phyloP scores from a whole-genome alignment of 2,329 filamentous ascomycete genomes.

The Colletotrichum liriopes region DNA sequence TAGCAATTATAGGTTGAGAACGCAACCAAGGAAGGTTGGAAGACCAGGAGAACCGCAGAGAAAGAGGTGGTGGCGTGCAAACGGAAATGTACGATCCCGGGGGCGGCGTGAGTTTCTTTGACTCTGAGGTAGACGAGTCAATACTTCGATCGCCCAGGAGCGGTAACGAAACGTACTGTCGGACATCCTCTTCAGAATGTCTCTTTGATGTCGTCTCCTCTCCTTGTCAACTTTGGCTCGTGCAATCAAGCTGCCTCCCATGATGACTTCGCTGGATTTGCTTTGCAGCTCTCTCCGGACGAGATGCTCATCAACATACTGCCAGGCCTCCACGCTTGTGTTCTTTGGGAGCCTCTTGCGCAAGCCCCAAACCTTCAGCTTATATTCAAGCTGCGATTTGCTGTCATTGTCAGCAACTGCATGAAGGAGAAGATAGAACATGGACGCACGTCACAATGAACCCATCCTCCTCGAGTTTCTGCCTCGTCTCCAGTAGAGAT shows the following conservation, averaged over 20 bases:
- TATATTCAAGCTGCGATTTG: constrained; percentile 27
- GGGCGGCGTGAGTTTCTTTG: not conserved
- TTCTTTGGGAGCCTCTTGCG: not conserved
- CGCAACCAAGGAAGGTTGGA: constrained; percentile 9
- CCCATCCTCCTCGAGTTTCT: not conserved
- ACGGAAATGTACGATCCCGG: not conserved
- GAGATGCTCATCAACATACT: not conserved
- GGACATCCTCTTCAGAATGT: not conserved
- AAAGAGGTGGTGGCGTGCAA: constrained; percentile 4
- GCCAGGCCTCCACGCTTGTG: not conserved
- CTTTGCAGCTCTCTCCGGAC: not conserved
- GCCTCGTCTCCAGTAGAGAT: not conserved
- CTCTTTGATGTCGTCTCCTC: not conserved
- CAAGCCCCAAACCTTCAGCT: constrained; percentile 17
- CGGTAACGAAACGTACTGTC: not conserved
- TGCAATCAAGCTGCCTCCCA: not conserved
- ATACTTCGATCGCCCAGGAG: no score
- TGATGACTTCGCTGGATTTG: constrained; percentile 10
- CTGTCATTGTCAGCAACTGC: not conserved
- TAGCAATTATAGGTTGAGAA: not conserved
- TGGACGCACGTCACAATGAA: constrained; percentile 5
- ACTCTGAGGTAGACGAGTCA: no score
- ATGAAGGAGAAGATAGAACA: not conserved
- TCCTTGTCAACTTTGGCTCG: not conserved
- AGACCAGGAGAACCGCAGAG: constrained; percentile 10